phyloP scores from a whole-genome alignment of 73 alveolate species.

The Symbiodinium natans region DNA sequence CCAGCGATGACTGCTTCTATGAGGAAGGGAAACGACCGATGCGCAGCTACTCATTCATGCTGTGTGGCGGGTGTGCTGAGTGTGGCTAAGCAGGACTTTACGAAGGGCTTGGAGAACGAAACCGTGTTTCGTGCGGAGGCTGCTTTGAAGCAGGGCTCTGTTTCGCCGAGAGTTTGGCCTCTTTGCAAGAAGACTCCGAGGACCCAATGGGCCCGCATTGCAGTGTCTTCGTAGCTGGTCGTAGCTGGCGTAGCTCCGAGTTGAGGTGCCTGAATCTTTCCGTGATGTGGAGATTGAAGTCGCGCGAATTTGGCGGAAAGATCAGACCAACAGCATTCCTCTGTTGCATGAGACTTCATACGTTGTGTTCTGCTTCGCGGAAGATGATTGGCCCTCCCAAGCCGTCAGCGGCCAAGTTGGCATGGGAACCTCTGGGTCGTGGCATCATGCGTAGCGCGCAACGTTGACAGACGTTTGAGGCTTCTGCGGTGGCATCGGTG shows the following conservation, averaged over 20 bases:
- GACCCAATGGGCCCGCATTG: background rate
- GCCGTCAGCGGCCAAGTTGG: conserved; percentile 6
- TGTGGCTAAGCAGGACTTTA: conserved; percentile 53
- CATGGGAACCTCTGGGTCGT: too few species aligned
- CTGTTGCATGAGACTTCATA: conserved; percentile 18
- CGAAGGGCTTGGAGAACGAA: conserved; percentile 20
- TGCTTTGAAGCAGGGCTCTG: background rate
- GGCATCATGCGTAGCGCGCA: background rate
- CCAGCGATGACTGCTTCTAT: conserved; percentile 18
- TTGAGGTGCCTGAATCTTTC: conserved; percentile 29
- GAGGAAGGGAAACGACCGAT: too few species aligned
- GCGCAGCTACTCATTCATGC: too few species aligned
- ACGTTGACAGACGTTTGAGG: background rate
- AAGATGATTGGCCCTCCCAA: conserved; percentile 73
- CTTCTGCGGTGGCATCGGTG: background rate
- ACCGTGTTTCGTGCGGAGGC: conserved; percentile 31
- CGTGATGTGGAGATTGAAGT: conserved; percentile 39
- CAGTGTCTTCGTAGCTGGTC: background rate
- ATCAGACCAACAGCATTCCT: conserved; percentile 9
- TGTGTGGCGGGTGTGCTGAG: too few species aligned
- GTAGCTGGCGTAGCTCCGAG: background rate
- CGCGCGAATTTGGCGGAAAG: conserved; percentile 17
- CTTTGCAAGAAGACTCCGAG: background rate
- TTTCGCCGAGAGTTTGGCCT: background rate
- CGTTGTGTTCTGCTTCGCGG: conserved; percentile 28